phyloP scores from a whole-genome alignment of 2,329 filamentous ascomycete species.

The Pseudogymnoascus pannorum region DNA sequence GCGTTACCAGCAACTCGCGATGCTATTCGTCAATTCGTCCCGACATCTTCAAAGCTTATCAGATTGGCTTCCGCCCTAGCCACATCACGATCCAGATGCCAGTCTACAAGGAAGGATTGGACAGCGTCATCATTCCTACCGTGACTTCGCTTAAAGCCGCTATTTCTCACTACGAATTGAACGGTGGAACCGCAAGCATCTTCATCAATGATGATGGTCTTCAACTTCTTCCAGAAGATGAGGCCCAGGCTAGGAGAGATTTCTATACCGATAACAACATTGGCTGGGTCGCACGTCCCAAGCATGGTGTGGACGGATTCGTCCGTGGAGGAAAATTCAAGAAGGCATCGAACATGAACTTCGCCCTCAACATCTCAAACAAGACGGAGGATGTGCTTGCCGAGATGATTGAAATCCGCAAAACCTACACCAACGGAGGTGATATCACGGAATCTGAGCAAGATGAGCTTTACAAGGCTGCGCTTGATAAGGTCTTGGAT shows the following conservation, averaged over 20 bases:
- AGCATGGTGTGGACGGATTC: slow-evolving; percentile 40
- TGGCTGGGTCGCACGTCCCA: slow-evolving; percentile 47
- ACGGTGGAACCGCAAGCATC: slow-evolving; percentile 60
- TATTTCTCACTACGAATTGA: slow-evolving; percentile 51
- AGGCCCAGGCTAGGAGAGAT: slow-evolving; percentile 42
- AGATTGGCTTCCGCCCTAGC: slow-evolving; percentile 30
- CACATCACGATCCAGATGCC: slow-evolving; percentile 41
- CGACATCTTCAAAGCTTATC: slow-evolving; percentile 30
- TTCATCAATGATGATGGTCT: slow-evolving; percentile 64
- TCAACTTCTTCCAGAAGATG: slow-evolving; percentile 48
- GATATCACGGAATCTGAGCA: slow-evolving; percentile 30
- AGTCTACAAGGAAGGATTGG: slow-evolving; percentile 41
- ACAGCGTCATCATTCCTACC: slow-evolving; percentile 46
- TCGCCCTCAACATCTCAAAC: slow-evolving; percentile 53
- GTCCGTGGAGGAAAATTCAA: slow-evolving; percentile 59
- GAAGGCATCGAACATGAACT: slow-evolving; percentile 73
- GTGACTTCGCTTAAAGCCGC: slow-evolving; percentile 49
- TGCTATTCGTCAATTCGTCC: slow-evolving; percentile 39
- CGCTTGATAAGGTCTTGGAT: slow-evolving; percentile 42
- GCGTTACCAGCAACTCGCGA: slow-evolving; percentile 37
- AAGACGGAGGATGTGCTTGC: slow-evolving; percentile 53
- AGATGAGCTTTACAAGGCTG: slow-evolving; percentile 43
- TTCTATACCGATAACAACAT: slow-evolving; percentile 53
- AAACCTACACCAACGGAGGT: slow-evolving; percentile 17
- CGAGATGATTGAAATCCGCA: slow-evolving; percentile 9